Conservation (phyloP, 164 flowering plant species). For the Liquidambar formosana region DNA sequence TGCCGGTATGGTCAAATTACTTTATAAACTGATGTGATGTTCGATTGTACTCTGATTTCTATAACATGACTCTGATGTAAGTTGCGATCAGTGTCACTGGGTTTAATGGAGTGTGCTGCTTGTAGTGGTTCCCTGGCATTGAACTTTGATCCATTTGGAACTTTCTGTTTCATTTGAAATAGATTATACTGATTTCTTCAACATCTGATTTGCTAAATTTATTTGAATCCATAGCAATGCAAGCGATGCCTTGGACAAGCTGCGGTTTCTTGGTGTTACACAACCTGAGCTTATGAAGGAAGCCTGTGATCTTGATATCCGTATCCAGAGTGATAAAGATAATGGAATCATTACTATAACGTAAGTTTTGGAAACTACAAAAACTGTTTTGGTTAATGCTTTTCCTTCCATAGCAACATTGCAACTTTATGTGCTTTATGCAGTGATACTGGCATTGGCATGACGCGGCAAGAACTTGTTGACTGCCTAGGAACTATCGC, state of each 20-base stretch:
- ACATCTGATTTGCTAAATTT: not conserved
- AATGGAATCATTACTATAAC: slow-evolving; percentile 79
- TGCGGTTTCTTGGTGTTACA: slow-evolving; percentile 87
- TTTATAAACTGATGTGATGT: too few species aligned
- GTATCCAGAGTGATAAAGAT: slow-evolving; percentile 85
- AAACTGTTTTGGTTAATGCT: not conserved
- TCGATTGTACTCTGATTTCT: too few species aligned
- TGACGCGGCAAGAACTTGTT: slow-evolving; percentile 89
- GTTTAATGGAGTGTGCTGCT: not conserved
- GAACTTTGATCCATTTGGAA: not conserved
- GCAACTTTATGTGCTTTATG: slow-evolving; percentile 9
- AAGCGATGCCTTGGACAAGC: slow-evolving; percentile 98
- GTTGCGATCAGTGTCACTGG: too few species aligned
- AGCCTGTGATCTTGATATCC: slow-evolving; percentile 81
- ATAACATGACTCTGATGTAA: too few species aligned
- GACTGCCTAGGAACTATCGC: slow-evolving; percentile 99
- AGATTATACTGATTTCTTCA: not conserved
- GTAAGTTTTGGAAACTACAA: slow-evolving; percentile 42
- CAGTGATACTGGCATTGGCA: slow-evolving; percentile 96
- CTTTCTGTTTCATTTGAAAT: not conserved
- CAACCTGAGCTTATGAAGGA: slow-evolving; percentile 74
- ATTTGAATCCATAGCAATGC: slow-evolving; percentile 69
- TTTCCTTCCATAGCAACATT: not conserved
- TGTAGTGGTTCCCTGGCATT: not conserved
- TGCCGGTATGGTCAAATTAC: too few species aligned